Evolutionary conservation across 2,329 filamentous ascomycete species (phyloP).

Genomic region (Calonectria honghensis): DNA sequence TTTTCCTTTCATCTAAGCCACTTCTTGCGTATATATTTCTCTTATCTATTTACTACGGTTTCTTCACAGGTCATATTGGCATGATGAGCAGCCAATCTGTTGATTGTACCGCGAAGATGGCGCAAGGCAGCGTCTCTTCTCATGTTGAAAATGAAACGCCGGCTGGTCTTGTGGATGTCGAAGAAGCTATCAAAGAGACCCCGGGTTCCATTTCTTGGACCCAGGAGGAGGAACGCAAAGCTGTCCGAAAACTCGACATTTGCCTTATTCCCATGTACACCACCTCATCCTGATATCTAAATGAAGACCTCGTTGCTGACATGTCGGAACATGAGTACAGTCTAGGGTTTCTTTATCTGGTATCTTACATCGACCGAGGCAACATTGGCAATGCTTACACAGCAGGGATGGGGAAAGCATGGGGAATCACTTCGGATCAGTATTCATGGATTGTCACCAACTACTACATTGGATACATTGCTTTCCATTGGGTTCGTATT

Average conservation of each 20-base stretch:
- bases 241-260: constrained; percentile 19
- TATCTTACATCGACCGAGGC: constrained; percentile 37
- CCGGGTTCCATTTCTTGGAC: constrained; percentile 5
- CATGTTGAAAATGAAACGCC: constrained; percentile 8
- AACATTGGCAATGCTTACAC: constrained; percentile 40
- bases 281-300: background rate
- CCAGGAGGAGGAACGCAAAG: constrained; percentile 3
- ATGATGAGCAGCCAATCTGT: background rate
- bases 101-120: background rate
- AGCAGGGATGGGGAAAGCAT: constrained; percentile 29
- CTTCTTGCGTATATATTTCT: background rate
- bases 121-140: background rate
- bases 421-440: constrained; percentile 31
- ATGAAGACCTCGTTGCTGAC: background rate
- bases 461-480: constrained; percentile 28
- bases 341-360: constrained; percentile 33
- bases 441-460: constrained; percentile 28
- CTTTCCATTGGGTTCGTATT: constrained; percentile 24
- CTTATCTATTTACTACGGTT: background rate
- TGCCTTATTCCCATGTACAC: constrained; percentile 15
- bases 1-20: background rate
- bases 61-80: background rate
- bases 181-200: background rate
- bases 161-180: background rate
- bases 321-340: background rate